A percentile compares a stretch with the other conserved stretches of the same genome.
These are phyloP conservation scores for Phytophthora sojae DNA, from an alignment of 352 stramenopile species.

Conservation along the genomic window DNA sequence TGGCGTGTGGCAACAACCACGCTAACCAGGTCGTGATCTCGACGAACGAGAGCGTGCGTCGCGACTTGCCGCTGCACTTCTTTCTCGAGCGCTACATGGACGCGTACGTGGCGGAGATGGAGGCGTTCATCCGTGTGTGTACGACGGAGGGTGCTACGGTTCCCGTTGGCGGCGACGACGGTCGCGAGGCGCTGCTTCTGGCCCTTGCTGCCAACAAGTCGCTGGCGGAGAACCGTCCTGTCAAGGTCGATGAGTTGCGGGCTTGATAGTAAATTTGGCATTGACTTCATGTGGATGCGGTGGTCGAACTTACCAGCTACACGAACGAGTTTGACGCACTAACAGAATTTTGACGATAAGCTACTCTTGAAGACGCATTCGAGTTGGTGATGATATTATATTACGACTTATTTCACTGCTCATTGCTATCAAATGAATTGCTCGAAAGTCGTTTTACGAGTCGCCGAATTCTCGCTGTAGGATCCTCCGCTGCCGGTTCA, in stretches of 20 bases:
- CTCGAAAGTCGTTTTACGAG: constrained; percentile 30
- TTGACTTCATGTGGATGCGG: no score
- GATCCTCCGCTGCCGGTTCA: constrained; percentile 7
- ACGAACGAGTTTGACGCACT: no score
- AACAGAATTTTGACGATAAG: no score
- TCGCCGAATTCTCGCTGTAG: constrained; percentile 19
- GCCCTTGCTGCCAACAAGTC: constrained; percentile 76
- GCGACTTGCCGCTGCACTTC: constrained; percentile 94
- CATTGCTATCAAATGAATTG: constrained; percentile 24
- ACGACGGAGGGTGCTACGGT: constrained; percentile 42
- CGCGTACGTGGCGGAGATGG: constrained; percentile 78
- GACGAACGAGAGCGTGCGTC: constrained; percentile 49
- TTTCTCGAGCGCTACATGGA: constrained; percentile 96
- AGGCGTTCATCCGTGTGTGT: constrained; percentile 70
- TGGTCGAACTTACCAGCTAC: no score
- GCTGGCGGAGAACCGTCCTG: constrained; percentile 68
- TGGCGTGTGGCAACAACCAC: constrained; percentile 93
- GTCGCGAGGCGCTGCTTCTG: constrained; percentile 71
- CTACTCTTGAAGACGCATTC: no score
- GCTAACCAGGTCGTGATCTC: constrained; percentile 86
- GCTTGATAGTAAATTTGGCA: background rate
- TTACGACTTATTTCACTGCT: background rate
- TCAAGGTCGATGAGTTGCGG: constrained; percentile 67
- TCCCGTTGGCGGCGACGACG: constrained; percentile 66
- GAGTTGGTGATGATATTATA: background rate